phyloP scores from a whole-genome alignment of 331 rosid species.

The Spiraea crenata region DNA sequence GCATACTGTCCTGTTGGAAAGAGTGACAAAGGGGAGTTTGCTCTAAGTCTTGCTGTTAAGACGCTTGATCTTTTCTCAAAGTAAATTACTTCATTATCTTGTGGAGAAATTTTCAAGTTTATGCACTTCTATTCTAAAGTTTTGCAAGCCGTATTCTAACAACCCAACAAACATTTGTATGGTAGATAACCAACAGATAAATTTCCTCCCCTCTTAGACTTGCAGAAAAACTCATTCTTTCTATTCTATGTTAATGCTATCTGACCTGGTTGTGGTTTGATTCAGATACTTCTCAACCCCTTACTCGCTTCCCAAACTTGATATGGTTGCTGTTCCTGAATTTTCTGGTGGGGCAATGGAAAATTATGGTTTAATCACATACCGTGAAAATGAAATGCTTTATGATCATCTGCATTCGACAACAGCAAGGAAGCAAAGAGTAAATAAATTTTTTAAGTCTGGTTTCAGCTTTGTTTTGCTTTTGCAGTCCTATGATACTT shows the following conservation, averaged over 20 bases:
- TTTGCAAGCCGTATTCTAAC: too few species aligned
- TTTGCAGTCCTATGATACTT: not conserved
- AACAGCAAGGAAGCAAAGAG: slow-evolving; percentile 59
- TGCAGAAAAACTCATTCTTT: not conserved
- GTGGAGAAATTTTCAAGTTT: not conserved
- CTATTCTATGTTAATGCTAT: not conserved
- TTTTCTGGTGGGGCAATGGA: slow-evolving; percentile 78
- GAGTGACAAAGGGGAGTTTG: slow-evolving; percentile 35
- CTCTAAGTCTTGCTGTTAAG: slow-evolving; percentile 40
- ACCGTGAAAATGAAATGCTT: slow-evolving; percentile 68
- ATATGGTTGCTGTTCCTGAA: slow-evolving; percentile 61
- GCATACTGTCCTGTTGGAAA: slow-evolving; percentile 44
- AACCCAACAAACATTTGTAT: too few species aligned
- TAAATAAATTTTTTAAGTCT: slow-evolving; percentile 28
- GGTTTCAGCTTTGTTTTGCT: not conserved
- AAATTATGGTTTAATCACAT: slow-evolving; percentile 76
- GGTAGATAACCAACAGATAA: too few species aligned
- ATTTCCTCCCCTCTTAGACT: not conserved
- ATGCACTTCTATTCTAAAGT: not conserved
- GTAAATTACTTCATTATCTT: slow-evolving; percentile 17
- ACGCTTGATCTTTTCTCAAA: slow-evolving; percentile 30
- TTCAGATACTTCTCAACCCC: slow-evolving; percentile 57
- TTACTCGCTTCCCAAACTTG: slow-evolving; percentile 55
- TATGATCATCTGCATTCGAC: slow-evolving; percentile 61
- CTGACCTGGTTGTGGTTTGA: slow-evolving; percentile 14